Evolutionary conservation across 768 basidiomycete species (phyloP).

Genomic region (Leucogyrophana mollusca): DNA sequence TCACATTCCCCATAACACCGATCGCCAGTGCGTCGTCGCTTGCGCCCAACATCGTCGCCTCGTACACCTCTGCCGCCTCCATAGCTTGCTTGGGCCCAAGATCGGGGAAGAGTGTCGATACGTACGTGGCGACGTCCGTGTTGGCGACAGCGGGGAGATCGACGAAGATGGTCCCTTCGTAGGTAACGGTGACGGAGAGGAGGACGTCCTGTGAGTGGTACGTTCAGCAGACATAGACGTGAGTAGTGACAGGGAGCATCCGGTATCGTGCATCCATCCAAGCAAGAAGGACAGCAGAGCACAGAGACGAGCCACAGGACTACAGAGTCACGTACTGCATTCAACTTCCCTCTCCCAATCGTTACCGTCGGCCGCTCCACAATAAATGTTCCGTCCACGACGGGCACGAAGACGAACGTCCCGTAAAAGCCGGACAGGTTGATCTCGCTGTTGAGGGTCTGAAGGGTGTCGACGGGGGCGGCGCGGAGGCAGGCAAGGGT

Average conservation of each 20-base stretch:
- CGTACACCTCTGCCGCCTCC: constrained; percentile 28
- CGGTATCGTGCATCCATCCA: too few relatives aligned
- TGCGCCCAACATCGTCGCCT: constrained; percentile 15
- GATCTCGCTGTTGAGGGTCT: constrained; percentile 32
- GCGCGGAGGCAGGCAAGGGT: constrained; percentile 40
- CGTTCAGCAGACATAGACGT: too few relatives aligned
- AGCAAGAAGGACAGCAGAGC: neutral
- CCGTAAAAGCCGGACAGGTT: constrained; percentile 34
- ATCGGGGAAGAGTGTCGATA: constrained; percentile 38
- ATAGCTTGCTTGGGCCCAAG: constrained; percentile 26
- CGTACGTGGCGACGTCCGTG: constrained; percentile 28
- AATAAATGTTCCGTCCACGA: constrained; percentile 49
- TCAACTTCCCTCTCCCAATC: constrained; percentile 36
- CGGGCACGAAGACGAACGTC: constrained; percentile 39
- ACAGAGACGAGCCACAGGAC: too few relatives aligned
- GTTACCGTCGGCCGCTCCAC: constrained; percentile 39
- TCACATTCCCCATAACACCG: constrained; percentile 36
- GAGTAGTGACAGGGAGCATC: too few relatives aligned
- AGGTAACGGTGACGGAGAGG: constrained; percentile 24
- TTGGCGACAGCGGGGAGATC: constrained; percentile 11
- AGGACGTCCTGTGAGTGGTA: constrained; percentile 19
- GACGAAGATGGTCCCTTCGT: constrained; percentile 32
- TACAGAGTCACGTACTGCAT: constrained; percentile 35
- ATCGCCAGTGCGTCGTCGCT: constrained; percentile 24
- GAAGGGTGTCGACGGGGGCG: constrained; percentile 28